Conservation (phyloP, 495 filamentous ascomycete genomes). For the Neurospora sublineolata region DNA sequence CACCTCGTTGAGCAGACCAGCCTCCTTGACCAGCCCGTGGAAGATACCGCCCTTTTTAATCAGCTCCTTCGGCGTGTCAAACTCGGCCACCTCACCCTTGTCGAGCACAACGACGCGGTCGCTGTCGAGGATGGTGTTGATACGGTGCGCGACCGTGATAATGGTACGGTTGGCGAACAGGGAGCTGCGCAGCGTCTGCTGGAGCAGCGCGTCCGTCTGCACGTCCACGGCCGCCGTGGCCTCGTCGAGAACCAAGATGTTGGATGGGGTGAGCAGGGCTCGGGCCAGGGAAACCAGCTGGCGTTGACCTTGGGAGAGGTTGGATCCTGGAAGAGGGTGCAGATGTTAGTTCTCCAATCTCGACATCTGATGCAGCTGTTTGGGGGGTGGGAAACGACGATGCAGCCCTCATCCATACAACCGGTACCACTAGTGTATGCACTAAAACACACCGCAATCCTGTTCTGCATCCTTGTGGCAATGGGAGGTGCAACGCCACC, state of each 20-base stretch:
- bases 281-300: conserved; percentile 89
- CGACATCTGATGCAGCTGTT: background rate
- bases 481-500: background rate
- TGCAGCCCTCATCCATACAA: background rate
- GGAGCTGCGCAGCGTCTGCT: conserved; percentile 48
- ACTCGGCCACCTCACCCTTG: conserved; percentile 38
- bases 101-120: conserved; percentile 86
- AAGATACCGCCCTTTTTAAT: conserved; percentile 33
- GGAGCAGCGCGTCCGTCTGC: conserved; percentile 81
- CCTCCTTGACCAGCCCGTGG: conserved; percentile 36
- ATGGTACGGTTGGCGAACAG: conserved; percentile 85
- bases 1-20: conserved; percentile 25
- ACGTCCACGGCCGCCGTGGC: conserved; percentile 95
- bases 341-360: background rate
- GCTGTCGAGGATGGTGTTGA: conserved; percentile 92
- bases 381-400: background rate
- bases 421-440: background rate
- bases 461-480: background rate
- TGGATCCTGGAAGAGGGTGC: conserved; percentile 38
- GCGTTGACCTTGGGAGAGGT: conserved; percentile 78
- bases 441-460: background rate
- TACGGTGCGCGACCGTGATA: conserved; percentile 93
- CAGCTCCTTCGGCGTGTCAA: conserved; percentile 34
- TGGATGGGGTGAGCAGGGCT: conserved; percentile 86
- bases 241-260: conserved; percentile 95